These are phyloP conservation scores for Dacryopinax spathularia DNA, from an alignment of 768 basidiomycete species.

Conservation along the genomic window DNA sequence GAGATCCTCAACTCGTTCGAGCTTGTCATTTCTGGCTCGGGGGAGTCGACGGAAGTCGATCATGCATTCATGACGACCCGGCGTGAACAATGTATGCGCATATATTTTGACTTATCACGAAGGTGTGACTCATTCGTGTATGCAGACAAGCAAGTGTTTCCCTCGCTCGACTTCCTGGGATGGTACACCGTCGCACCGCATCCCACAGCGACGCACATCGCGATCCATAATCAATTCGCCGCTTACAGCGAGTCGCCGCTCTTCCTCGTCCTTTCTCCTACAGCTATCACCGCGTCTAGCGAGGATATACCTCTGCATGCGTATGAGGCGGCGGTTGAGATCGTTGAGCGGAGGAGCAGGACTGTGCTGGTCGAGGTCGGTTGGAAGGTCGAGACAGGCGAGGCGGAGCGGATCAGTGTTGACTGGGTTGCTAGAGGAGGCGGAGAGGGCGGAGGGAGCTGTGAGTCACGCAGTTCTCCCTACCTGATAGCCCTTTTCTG, in stretches of 20 bases:
- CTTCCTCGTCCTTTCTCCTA: conserved; percentile 47
- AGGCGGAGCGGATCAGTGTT: conserved; percentile 96
- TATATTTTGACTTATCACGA: background rate
- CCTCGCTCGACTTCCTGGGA: conserved; percentile 90
- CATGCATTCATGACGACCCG: conserved; percentile 68
- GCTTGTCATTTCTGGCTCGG: conserved; percentile 40
- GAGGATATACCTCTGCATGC: conserved; percentile 75
- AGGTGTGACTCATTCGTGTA: background rate
- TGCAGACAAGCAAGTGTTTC: conserved; percentile 94
- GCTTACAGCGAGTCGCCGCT: conserved; percentile 78
- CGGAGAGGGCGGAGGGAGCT: conserved; percentile 53
- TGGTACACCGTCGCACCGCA: conserved; percentile 86
- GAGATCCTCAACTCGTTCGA: conserved; percentile 98
- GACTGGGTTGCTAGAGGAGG: conserved; percentile 87
- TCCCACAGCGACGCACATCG: conserved; percentile 61
- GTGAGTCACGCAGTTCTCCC: conserved; percentile 34
- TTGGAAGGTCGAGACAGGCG: conserved; percentile 88
- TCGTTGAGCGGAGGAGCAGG: conserved; percentile 60
- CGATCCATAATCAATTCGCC: conserved; percentile 78
- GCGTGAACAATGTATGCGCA: conserved; percentile 67
- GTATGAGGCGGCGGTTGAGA: conserved; percentile 84
- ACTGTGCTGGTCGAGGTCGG: conserved; percentile 72
- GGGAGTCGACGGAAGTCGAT: conserved; percentile 46
- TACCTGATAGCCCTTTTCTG: background rate
- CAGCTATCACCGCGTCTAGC: conserved; percentile 31